A percentile compares a stretch with the other conserved stretches of the same genome.
These are phyloP conservation scores for Leccinellum rugosiceps DNA, from an alignment of 768 basidiomycete species.

Conservation along the genomic window DNA sequence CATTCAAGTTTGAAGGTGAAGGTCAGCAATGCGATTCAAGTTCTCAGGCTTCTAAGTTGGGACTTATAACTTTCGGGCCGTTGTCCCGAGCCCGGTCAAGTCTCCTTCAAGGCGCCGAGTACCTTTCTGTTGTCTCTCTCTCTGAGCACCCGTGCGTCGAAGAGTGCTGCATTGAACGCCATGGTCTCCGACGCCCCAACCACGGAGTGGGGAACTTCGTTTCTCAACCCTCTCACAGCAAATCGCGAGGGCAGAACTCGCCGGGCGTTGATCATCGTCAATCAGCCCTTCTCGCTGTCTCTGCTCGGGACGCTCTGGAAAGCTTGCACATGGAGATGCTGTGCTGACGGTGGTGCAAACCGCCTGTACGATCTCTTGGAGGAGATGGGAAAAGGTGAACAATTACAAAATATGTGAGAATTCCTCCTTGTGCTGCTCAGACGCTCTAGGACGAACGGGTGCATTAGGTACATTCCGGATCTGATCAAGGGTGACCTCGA, in stretches of 20 bases:
- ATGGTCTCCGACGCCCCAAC: conserved; percentile 4
- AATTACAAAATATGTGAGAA: conserved; percentile 16
- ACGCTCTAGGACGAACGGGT: not conserved
- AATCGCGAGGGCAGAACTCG: not conserved
- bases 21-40: no score
- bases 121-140: not conserved
- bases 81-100: not conserved
- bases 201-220: conserved; percentile 24
- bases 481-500: conserved; percentile 94
- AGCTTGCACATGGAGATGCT: conserved; percentile 51
- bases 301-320: conserved; percentile 65
- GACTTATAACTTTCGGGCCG: not conserved
- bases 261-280: conserved; percentile 79
- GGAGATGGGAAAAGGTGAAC: conserved; percentile 2
- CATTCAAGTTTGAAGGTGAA: no score
- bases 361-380: conserved; percentile 60
- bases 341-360: conserved; percentile 90
- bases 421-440: not conserved
- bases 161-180: not conserved
- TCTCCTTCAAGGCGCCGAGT: not conserved
- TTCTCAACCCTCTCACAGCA: conserved; percentile 20
- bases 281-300: conserved; percentile 73
- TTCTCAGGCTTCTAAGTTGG: no score
- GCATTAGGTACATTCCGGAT: conserved; percentile 68
- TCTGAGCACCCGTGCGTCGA: not conserved